Conservation (phyloP, 306 rosid species). For the Fragaria nilgerrensis region DNA sequence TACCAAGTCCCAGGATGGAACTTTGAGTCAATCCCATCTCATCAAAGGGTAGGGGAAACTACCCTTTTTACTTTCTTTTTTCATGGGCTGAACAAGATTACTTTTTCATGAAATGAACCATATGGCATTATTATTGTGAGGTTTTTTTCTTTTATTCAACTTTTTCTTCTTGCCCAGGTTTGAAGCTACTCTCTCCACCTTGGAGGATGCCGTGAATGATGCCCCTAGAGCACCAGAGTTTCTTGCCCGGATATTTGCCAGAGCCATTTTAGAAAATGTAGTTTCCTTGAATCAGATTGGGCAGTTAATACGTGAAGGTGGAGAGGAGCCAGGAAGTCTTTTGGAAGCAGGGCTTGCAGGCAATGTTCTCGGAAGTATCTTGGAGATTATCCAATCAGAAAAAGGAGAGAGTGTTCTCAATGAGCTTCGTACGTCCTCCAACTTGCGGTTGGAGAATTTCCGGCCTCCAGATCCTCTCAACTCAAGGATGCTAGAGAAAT, state of each 20-base stretch:
- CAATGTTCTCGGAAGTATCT: slow-evolving; percentile 65
- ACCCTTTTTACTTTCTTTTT: not conserved
- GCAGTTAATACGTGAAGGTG: slow-evolving; percentile 52
- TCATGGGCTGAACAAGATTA: not conserved
- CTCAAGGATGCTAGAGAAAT: slow-evolving; percentile 64
- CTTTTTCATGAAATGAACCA: not conserved
- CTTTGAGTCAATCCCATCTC: slow-evolving; percentile 60
- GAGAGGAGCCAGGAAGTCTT: slow-evolving; percentile 73
- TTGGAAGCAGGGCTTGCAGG: slow-evolving; percentile 65
- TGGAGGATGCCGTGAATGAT: slow-evolving; percentile 86
- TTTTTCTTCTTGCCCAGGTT: slow-evolving; percentile 47
- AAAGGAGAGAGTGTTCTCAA: slow-evolving; percentile 58
- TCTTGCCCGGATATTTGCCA: slow-evolving; percentile 61
- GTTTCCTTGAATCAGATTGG: slow-evolving; percentile 62
- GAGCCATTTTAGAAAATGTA: slow-evolving; percentile 48
- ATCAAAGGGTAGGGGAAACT: slow-evolving; percentile 57
- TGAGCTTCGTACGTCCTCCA: slow-evolving; percentile 43
- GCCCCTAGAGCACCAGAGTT: slow-evolving; percentile 89
- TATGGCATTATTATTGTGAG: not conserved
- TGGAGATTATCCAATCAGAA: slow-evolving; percentile 58
- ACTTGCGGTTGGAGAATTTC: slow-evolving; percentile 60
- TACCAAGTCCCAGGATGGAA: slow-evolving; percentile 45
- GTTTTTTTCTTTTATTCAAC: not conserved
- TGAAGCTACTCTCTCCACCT: slow-evolving; percentile 49
- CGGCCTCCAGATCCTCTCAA: slow-evolving; percentile 49